Conservation (phyloP, 352 stramenopile species). For the Elongisporangium prolatum region DNA sequence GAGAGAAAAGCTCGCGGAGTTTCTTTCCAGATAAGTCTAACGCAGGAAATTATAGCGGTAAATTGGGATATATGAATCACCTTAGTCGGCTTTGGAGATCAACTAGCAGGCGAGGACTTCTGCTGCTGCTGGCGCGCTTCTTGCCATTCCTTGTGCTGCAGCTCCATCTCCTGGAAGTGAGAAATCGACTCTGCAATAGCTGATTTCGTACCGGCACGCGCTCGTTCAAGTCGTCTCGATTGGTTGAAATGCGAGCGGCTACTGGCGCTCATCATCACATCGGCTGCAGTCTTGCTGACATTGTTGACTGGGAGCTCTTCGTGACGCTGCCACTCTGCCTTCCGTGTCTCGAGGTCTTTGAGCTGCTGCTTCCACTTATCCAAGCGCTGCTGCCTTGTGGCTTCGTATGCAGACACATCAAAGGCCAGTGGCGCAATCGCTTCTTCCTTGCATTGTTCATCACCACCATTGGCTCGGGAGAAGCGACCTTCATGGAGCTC, state of each 20-base stretch:
- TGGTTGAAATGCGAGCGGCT: constrained; percentile 17
- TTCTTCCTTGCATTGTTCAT: constrained; percentile 9
- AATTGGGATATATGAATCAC: neutral
- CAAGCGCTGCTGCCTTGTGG: constrained; percentile 35
- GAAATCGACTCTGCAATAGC: constrained; percentile 44
- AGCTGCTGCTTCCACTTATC: constrained; percentile 50
- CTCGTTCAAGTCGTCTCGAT: constrained; percentile 19
- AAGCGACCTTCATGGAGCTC: constrained; percentile 15
- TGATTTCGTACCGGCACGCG: constrained; percentile 26
- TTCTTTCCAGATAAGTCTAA: too few species aligned
- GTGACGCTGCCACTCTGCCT: constrained; percentile 24
- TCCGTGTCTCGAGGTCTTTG: constrained; percentile 35
- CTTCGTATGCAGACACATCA: constrained; percentile 33
- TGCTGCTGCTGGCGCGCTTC: constrained; percentile 30
- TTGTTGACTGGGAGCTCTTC: constrained; percentile 17
- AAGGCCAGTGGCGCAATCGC: constrained; percentile 15
- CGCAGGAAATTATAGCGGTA: neutral
- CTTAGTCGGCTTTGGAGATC: neutral
- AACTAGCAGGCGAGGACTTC: constrained; percentile 21
- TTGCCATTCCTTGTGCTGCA: constrained; percentile 53
- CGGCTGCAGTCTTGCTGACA: constrained; percentile 7
- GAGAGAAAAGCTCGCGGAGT: too few species aligned
- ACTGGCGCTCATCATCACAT: constrained; percentile 8
- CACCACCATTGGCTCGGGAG: constrained; percentile 6
- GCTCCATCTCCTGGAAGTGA: constrained; percentile 62